A percentile compares a stretch with the other conserved stretches of the same genome.
Conservation (phyloP, 371 early-diverging fungal species). For the Mucor ambiguus region DNA sequence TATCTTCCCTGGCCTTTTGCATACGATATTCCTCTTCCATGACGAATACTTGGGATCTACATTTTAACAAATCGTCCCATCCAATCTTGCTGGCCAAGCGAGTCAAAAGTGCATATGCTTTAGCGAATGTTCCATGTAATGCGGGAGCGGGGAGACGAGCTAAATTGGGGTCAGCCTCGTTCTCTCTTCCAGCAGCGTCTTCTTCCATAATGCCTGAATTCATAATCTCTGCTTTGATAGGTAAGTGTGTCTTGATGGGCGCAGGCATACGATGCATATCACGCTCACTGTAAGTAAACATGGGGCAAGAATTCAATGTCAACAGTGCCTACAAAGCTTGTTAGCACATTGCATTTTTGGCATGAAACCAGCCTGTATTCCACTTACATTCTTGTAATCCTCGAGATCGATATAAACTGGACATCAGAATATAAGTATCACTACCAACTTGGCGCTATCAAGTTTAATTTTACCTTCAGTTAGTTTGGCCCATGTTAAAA, state of each 20-base stretch:
- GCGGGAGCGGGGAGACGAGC: conserved; percentile 85
- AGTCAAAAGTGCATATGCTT: conserved; percentile 85
- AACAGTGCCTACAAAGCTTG: conserved; percentile 70
- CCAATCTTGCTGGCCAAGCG: conserved; percentile 81
- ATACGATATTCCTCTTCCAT: conserved; percentile 97
- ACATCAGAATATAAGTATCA: background rate
- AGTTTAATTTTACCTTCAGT: conserved; percentile 60
- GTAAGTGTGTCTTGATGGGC: conserved; percentile 82
- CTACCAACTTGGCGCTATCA: background rate
- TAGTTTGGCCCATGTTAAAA: conserved; percentile 92
- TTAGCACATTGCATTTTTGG: background rate
- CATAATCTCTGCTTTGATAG: conserved; percentile 70
- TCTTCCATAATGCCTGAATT: conserved; percentile 68
- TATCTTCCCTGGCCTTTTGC: conserved; percentile 69
- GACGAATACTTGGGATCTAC: conserved; percentile 88
- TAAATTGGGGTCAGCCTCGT: conserved; percentile 62
- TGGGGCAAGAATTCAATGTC: conserved; percentile 95
- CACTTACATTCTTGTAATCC: conserved; percentile 78
- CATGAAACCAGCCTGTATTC: background rate
- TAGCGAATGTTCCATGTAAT: conserved; percentile 88
- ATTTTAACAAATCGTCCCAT: conserved; percentile 92
- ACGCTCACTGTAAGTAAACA: conserved; percentile 92
- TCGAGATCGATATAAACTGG: conserved; percentile 80
- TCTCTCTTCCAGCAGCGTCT: conserved; percentile 67
- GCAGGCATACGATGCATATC: conserved; percentile 92